Percentiles rank a stretch among this genome's conserved stretches.
Conservation (phyloP, 2,329 filamentous ascomycete genomes). For the Dothideomycetidae sp. region DNA sequence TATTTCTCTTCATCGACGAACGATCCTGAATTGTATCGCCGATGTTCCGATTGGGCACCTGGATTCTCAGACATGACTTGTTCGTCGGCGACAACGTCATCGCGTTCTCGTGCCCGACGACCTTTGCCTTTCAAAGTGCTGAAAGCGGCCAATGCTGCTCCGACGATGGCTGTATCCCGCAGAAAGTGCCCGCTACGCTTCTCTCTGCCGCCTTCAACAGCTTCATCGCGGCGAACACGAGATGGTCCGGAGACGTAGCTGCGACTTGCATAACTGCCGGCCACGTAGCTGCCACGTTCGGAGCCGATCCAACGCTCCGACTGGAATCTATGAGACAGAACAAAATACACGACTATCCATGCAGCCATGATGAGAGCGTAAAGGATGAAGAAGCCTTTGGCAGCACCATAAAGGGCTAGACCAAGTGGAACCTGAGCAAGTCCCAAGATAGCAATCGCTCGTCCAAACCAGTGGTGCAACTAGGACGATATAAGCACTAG, state of each 20-base stretch:
- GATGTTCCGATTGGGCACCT: background rate
- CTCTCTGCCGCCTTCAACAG: slow-evolving; percentile 12
- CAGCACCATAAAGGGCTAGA: slow-evolving; percentile 82
- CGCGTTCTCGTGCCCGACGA: slow-evolving; percentile 13
- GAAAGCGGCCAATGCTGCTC: slow-evolving; percentile 41
- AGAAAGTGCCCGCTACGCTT: slow-evolving; percentile 10
- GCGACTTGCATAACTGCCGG: slow-evolving; percentile 11
- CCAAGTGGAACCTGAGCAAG: slow-evolving; percentile 80
- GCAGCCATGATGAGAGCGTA: slow-evolving; percentile 54
- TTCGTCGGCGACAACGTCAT: slow-evolving; percentile 32
- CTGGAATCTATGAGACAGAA: slow-evolving; percentile 17
- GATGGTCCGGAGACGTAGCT: background rate
- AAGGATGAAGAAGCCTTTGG: slow-evolving; percentile 69
- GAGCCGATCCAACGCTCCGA: slow-evolving; percentile 22
- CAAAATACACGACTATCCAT: slow-evolving; percentile 10
- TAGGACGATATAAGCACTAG: slow-evolving; percentile 14
- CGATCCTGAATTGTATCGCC: slow-evolving; percentile 11
- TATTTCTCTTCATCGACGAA: slow-evolving; percentile 29
- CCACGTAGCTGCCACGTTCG: slow-evolving; percentile 10
- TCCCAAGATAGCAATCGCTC: slow-evolving; percentile 63
- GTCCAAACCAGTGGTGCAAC: slow-evolving; percentile 80
- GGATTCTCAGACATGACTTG: slow-evolving; percentile 20
- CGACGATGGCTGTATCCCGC: slow-evolving; percentile 17
- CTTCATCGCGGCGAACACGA: slow-evolving; percentile 8
- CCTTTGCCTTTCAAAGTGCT: slow-evolving; percentile 30